A percentile compares a stretch with the other conserved stretches of the same genome.
Conservation (phyloP, 2,329 filamentous ascomycete species). For the Colletotrichum simmondsii region DNA sequence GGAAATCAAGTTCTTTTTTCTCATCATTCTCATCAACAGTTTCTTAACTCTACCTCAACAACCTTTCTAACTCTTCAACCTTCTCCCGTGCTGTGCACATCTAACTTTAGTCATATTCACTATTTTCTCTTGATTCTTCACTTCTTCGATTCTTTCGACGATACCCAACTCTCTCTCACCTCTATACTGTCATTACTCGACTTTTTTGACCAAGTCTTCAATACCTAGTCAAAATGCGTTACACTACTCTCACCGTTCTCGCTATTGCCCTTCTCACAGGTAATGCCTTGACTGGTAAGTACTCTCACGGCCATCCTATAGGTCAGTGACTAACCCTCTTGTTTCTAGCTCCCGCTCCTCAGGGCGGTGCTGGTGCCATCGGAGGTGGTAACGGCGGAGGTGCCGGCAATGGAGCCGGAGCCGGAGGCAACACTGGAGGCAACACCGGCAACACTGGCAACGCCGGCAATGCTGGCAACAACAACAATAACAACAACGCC, state of each 20-base stretch:
- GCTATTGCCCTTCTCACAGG: slow-evolving; percentile 14
- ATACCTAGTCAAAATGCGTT: slow-evolving; percentile 16
- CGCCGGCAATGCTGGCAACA: background rate
- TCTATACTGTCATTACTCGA: too few species aligned
- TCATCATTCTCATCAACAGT: slow-evolving; percentile 4
- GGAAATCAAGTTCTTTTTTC: background rate
- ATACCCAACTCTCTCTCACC: background rate
- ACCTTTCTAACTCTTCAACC: background rate
- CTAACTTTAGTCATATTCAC: background rate
- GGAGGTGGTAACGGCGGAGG: background rate
- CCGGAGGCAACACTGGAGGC: background rate
- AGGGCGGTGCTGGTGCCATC: slow-evolving; percentile 7
- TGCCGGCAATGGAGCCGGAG: background rate
- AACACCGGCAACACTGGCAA: too few species aligned
- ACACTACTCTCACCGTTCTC: slow-evolving; percentile 3
- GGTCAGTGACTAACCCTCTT: background rate
- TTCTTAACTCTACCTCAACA: background rate
- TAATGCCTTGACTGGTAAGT: slow-evolving; percentile 8
- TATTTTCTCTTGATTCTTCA: background rate
- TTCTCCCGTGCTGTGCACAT: slow-evolving; percentile 13
- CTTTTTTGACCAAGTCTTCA: slow-evolving; percentile 1
- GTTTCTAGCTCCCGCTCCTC: background rate
- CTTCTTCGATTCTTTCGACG: slow-evolving; percentile 10
- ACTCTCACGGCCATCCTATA: background rate
- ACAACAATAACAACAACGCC: background rate